Evolutionary conservation across 164 flowering plant genomes (phyloP), one percentile per base, ranked within the genome.

Genomic region (Vitis cinerea): DNA sequence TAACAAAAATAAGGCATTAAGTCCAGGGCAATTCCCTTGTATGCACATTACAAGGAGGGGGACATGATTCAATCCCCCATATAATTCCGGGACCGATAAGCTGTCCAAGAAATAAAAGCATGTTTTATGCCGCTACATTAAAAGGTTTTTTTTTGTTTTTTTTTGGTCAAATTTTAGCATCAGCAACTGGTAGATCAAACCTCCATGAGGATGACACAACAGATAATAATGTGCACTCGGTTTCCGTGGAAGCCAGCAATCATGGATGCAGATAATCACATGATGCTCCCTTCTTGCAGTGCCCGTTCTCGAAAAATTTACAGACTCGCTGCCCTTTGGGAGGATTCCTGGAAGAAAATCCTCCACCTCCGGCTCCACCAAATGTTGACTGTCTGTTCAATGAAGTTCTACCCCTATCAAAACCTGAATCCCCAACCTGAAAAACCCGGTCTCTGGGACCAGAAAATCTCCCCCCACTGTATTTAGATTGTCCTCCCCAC

Each of bases 261-360:
- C 67, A 77, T 4, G 78, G 86, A 72, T 83, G 86, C 70, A 62
- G 64, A 66, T 74, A 87, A 61, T 72, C 75, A 72, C 89, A 87
- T 2, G 78, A 73, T 17, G 87, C 81, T 15, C 91, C 91, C 70
- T 78, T 85, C 69, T 78, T 85, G 75, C 91, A 85, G 27, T 64
- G 70, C 44, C 89, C 91, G 54, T 79, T 81, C 72, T 79, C 89
- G 51, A 78, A 76, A 71, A 78, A 87, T 77, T 87, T 87, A 81
- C 92, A 87, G 12, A 84, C 75, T 13, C 88, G 79, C 80, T 82
- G 86, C 67, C 91, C 89, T 79, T 77, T 84, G 50, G 78, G 81
- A 48, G 75, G 72, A 31, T 77, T 74, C 71, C 84, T 73, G 16
- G 60, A 64, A 50, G 73, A 74, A 23, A 80, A 74, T 17, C 83